Conservation (phyloP, 129 eudicot species). For the Artemisia annua region DNA sequence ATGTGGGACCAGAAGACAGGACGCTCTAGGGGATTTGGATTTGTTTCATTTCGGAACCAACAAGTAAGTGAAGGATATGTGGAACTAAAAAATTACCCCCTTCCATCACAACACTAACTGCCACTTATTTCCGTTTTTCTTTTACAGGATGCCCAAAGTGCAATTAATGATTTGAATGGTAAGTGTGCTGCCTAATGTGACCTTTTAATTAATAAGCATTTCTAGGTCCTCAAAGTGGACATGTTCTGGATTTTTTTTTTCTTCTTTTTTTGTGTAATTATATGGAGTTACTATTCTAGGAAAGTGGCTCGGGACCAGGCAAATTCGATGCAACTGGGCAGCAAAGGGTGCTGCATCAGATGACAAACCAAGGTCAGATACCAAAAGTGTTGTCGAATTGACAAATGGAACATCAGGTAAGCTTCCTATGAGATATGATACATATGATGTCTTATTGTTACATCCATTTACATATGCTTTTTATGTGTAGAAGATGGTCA, state of each 20-base stretch:
- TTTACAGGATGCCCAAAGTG: slow-evolving; percentile 39
- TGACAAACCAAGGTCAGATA: slow-evolving; percentile 62
- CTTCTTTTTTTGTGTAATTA: not conserved
- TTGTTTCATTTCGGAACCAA: slow-evolving; percentile 92
- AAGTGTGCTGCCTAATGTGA: not conserved
- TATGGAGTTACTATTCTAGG: slow-evolving; percentile 42
- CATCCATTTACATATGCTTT: not conserved
- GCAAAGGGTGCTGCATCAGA: slow-evolving; percentile 81
- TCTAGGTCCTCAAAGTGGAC: not conserved
- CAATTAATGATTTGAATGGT: slow-evolving; percentile 42
- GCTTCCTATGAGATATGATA: slow-evolving; percentile 1
- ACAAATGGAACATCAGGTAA: slow-evolving; percentile 82
- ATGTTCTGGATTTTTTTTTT: not conserved
- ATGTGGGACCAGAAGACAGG: slow-evolving; percentile 99
- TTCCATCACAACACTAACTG: slow-evolving; percentile 7
- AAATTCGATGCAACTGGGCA: slow-evolving; percentile 97
- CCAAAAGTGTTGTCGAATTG: slow-evolving; percentile 66
- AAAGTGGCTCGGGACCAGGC: slow-evolving; percentile 70
- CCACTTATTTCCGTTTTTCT: not conserved
- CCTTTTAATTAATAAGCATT: not conserved
- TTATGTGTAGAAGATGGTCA: slow-evolving; percentile 65
- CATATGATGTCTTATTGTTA: not conserved
- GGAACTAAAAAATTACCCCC: not conserved
- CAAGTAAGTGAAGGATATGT: slow-evolving; percentile 51
- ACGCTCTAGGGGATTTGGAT: slow-evolving; percentile 98